These are phyloP conservation scores for Lentinula detonsa DNA, from an alignment of 768 basidiomycete genomes.

Conservation along the genomic window DNA sequence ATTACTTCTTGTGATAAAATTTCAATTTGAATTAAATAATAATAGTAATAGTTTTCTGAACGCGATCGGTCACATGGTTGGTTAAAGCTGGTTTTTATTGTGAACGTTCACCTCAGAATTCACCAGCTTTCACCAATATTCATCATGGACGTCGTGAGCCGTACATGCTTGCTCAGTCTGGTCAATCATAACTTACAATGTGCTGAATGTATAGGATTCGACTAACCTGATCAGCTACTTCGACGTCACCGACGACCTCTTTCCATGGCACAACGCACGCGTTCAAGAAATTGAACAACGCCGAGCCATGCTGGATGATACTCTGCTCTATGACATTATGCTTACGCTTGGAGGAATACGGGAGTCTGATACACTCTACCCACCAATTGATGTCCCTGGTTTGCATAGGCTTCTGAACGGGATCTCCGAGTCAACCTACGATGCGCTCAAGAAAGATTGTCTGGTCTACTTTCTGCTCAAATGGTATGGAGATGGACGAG, in stretches of 20 bases:
- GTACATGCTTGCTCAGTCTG: not conserved
- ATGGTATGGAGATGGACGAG: conserved; percentile 63
- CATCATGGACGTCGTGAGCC: not conserved
- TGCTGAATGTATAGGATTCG: not conserved
- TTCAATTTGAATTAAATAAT: too few relatives aligned
- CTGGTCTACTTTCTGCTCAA: conserved; percentile 77
- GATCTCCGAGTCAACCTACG: conserved; percentile 59
- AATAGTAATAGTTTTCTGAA: too few relatives aligned
- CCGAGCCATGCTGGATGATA: conserved; percentile 53
- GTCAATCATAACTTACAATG: not conserved
- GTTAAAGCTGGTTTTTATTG: not conserved
- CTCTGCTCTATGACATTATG: conserved; percentile 70
- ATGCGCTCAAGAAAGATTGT: conserved; percentile 74
- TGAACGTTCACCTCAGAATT: not conserved
- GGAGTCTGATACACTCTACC: conserved; percentile 58
- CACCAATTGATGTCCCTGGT: conserved; percentile 49
- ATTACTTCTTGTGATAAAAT: too few relatives aligned
- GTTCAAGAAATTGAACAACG: conserved; percentile 57
- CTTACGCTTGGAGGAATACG: conserved; percentile 58
- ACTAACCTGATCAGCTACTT: conserved; percentile 29
- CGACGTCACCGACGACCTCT: conserved; percentile 41
- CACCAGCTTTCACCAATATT: not conserved
- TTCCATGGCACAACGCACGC: conserved; percentile 53
- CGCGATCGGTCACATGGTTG: not conserved
- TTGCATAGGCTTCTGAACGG: conserved; percentile 55